Evolutionary conservation across 306 rosid genomes (phyloP).

Genomic region (Rubus idaeus): DNA sequence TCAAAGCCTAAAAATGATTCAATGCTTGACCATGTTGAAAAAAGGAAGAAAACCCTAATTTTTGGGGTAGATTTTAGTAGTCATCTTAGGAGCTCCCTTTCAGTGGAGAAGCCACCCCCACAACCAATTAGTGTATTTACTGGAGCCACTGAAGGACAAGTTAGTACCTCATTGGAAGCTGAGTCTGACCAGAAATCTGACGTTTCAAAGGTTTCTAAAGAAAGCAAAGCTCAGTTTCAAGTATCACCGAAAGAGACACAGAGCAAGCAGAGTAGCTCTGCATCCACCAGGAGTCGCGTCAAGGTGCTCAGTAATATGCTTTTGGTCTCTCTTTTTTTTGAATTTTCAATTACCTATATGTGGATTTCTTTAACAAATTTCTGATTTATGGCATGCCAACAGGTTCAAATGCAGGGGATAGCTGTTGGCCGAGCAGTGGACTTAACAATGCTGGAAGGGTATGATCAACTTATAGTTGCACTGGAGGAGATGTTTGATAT

Average conservation of each 20-base stretch:
- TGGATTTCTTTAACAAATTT: conserved; percentile 12
- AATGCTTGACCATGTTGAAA: conserved; percentile 46
- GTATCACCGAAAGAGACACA: conserved; percentile 50
- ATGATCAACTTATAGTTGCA: conserved; percentile 71
- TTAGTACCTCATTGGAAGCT: conserved; percentile 37
- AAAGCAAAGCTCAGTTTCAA: conserved; percentile 43
- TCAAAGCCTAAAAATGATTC: conserved; percentile 44
- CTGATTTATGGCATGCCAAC: conserved; percentile 34
- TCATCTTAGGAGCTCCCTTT: conserved; percentile 38
- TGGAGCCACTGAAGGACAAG: conserved; percentile 42
- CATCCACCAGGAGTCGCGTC: conserved; percentile 71
- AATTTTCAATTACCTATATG: conserved; percentile 1
- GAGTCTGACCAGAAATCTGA: conserved; percentile 58
- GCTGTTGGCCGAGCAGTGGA: conserved; percentile 98
- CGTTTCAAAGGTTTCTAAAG: conserved; percentile 50
- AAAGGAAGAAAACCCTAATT: conserved; percentile 60
- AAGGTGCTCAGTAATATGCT: conserved; percentile 50
- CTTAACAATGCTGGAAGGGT: conserved; percentile 72
- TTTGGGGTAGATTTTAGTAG: conserved; percentile 71
- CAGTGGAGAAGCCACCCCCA: conserved; percentile 35
- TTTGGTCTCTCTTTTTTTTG: background rate
- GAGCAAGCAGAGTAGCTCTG: conserved; percentile 56
- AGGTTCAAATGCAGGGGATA: conserved; percentile 98
- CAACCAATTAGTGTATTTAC: conserved; percentile 26
- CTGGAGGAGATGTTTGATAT: conserved; percentile 86